These are phyloP conservation scores for Cordyceps cicadae DNA, from an alignment of 2,329 filamentous ascomycete genomes.

Conservation along the genomic window DNA sequence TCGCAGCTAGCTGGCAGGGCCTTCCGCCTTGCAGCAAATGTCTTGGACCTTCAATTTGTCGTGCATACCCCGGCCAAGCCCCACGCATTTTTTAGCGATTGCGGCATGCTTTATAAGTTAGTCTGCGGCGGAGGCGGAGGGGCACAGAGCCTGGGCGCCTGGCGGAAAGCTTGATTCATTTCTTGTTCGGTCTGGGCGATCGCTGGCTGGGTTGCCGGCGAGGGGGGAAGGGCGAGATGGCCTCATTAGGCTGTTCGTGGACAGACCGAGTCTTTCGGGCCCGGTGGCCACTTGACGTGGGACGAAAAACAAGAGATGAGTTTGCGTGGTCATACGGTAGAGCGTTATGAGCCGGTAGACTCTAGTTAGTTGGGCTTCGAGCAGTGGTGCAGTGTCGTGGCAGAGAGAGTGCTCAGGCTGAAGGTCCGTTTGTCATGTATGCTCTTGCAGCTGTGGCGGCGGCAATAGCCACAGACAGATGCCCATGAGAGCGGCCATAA, in stretches of 20 bases:
- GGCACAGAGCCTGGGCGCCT: slow-evolving; percentile 14
- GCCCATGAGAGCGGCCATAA: too few relatives aligned
- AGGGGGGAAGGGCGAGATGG: neutral
- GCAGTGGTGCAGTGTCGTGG: neutral
- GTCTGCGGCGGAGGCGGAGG: slow-evolving; percentile 10
- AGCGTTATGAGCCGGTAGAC: neutral
- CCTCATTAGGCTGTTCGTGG: neutral
- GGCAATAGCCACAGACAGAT: neutral
- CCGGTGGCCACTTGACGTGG: neutral
- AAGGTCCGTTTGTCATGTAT: neutral
- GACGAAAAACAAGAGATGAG: neutral
- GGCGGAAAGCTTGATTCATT: slow-evolving; percentile 16
- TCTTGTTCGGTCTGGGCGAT: slow-evolving; percentile 11
- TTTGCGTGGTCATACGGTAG: neutral
- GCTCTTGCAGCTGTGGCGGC: neutral
- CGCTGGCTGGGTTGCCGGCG: neutral
- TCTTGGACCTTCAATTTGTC: neutral
- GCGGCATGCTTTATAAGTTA: neutral
- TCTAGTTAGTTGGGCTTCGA: neutral
- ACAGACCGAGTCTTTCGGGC: neutral
- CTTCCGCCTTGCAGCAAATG: neutral
- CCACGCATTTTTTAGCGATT: slow-evolving; percentile 12
- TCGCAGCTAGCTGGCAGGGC: neutral
- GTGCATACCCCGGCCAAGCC: slow-evolving; percentile 5
- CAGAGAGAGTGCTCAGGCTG: neutral